Conservation (phyloP, 2,329 filamentous ascomycete species). For the Claviceps sp. region DNA sequence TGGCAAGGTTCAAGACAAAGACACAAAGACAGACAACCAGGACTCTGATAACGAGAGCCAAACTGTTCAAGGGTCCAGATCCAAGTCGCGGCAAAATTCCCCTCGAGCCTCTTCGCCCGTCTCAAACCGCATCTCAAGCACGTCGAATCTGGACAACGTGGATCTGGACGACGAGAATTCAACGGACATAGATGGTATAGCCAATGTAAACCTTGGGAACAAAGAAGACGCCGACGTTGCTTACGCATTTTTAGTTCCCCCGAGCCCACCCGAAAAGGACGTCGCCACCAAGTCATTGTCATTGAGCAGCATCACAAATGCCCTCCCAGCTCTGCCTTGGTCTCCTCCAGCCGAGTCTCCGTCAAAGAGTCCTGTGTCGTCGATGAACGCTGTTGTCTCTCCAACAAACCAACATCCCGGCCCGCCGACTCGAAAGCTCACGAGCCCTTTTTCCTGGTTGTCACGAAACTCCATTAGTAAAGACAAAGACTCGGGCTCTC, state of each 20-base stretch:
- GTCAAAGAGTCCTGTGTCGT: conserved; percentile 30
- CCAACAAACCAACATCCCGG: conserved; percentile 16
- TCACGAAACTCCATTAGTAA: conserved; percentile 53
- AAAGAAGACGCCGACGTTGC: conserved; percentile 4
- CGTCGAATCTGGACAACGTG: conserved; percentile 44
- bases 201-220: not conserved
- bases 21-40: conserved; percentile 8
- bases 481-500: conserved; percentile 41
- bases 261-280: conserved; percentile 22
- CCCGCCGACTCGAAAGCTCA: conserved; percentile 54
- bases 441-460: conserved; percentile 78
- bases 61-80: conserved; percentile 7
- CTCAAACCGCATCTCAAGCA: conserved; percentile 32
- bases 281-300: conserved; percentile 43
- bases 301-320: conserved; percentile 57
- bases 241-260: conserved; percentile 15
- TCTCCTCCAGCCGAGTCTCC: conserved; percentile 41
- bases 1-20: conserved; percentile 1
- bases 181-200: conserved; percentile 20
- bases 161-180: conserved; percentile 49
- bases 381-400: conserved; percentile 18
- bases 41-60: conserved; percentile 7
- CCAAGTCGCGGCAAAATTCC: conserved; percentile 9
- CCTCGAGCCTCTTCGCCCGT: conserved; percentile 24
- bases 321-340: conserved; percentile 62